Evolutionary conservation across 2,329 filamentous ascomycete genomes (phyloP).

Genomic region (Fusarium newnesense): DNA sequence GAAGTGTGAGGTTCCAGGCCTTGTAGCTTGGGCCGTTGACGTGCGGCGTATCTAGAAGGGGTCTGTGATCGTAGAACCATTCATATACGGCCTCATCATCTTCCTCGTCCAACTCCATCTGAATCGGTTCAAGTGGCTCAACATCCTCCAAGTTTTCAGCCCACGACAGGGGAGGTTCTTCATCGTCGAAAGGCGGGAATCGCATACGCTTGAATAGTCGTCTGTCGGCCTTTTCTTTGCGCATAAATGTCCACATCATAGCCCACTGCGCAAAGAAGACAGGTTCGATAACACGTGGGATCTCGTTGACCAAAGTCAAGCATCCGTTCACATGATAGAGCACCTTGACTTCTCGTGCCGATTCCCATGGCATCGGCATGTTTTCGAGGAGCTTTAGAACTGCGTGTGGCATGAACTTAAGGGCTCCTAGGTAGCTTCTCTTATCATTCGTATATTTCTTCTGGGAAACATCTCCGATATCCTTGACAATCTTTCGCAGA

Average conservation of each 20-base stretch:
- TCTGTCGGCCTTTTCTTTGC: slow-evolving; percentile 95
- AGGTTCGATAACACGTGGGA: slow-evolving; percentile 94
- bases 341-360: slow-evolving; percentile 94
- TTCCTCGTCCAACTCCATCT: slow-evolving; percentile 96
- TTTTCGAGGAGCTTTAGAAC: slow-evolving; percentile 97
- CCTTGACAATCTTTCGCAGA: slow-evolving; percentile 96
- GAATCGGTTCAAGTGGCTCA: slow-evolving; percentile 95
- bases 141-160: slow-evolving; percentile 99
- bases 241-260: slow-evolving; percentile 99
- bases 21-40: slow-evolving; percentile 98
- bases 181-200: slow-evolving; percentile 98
- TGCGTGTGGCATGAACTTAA: slow-evolving; percentile 99
- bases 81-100: slow-evolving; percentile 93
- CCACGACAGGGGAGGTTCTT: slow-evolving; percentile 97
- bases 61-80: slow-evolving; percentile 97
- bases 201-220: slow-evolving; percentile 98
- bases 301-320: slow-evolving; percentile 95
- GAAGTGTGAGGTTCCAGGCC: slow-evolving; percentile 89
- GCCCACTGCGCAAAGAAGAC: slow-evolving; percentile 99
- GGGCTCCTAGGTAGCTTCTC: slow-evolving; percentile 92
- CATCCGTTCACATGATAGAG: slow-evolving; percentile 99
- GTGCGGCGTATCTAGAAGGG: slow-evolving; percentile 89
- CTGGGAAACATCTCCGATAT: slow-evolving; percentile 98
- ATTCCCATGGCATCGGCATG: slow-evolving; percentile 99
- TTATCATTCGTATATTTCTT: slow-evolving; percentile 99